Percentiles rank a stretch among this genome's conserved stretches.
Conservation (phyloP, 305 asterid species). For the Striga hermonthica region DNA sequence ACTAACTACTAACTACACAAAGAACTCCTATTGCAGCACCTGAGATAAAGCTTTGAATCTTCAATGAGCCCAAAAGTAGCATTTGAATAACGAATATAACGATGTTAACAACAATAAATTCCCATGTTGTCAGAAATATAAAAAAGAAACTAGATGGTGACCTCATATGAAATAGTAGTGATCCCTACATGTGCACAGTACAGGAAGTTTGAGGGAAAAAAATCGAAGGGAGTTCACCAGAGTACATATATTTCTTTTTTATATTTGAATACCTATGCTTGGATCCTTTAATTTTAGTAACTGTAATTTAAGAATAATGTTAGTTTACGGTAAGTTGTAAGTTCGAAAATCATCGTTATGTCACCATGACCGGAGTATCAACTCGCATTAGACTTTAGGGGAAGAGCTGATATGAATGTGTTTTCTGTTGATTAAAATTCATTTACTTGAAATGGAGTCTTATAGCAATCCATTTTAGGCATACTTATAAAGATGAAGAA, state of each 20-base stretch:
- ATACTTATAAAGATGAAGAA: too few species aligned
- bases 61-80: neutral
- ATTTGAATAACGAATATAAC: neutral
- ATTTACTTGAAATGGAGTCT: too few species aligned
- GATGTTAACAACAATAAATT: too few species aligned
- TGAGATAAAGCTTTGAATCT: neutral
- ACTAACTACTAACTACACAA: constrained; percentile 4
- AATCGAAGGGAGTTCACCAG: neutral
- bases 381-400: too few species aligned
- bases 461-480: too few species aligned
- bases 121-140: too few species aligned
- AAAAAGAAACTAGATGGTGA: too few species aligned
- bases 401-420: neutral
- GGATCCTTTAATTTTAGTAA: neutral
- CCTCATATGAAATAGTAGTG: neutral
- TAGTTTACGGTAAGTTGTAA: neutral
- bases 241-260: constrained; percentile 2
- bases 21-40: neutral
- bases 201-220: neutral
- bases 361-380: neutral
- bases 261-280: neutral
- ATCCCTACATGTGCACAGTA: neutral
- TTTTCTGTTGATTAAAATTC: constrained; percentile 2
- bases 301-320: too few species aligned
- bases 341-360: constrained; percentile 5